phyloP scores from a whole-genome alignment of 495 filamentous ascomycete species.

The Neurospora tetraspora region DNA sequence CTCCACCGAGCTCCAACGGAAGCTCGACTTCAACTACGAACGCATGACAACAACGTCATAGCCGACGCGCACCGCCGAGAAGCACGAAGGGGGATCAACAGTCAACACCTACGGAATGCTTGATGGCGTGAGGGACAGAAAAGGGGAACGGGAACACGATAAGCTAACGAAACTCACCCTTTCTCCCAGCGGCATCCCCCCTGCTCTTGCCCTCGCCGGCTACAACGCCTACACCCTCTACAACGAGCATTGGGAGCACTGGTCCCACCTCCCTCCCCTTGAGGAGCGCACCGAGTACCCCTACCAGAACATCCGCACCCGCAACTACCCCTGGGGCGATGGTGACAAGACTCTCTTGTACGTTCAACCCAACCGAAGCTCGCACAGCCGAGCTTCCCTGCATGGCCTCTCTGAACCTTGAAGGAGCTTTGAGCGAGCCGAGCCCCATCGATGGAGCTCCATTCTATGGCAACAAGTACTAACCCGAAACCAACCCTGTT shows the following conservation, averaged over 20 bases:
- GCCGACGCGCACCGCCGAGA: background rate
- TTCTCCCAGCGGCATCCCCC: slow-evolving; percentile 51
- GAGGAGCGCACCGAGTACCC: slow-evolving; percentile 85
- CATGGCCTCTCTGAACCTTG: background rate
- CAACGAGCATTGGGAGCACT: slow-evolving; percentile 95
- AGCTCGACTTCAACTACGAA: background rate
- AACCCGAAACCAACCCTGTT: slow-evolving; percentile 4
- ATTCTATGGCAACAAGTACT: background rate
- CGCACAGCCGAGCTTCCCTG: background rate
- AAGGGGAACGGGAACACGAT: slow-evolving; percentile 4
- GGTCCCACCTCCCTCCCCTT: slow-evolving; percentile 71
- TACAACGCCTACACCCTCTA: slow-evolving; percentile 82
- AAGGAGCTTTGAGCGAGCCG: background rate
- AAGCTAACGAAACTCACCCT: slow-evolving; percentile 8
- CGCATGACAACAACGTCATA: background rate
- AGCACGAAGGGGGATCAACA: background rate
- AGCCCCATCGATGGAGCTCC: background rate
- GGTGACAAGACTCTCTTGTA: slow-evolving; percentile 66
- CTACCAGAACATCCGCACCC: slow-evolving; percentile 86
- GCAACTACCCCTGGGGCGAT: slow-evolving; percentile 86
- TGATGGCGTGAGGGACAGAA: background rate
- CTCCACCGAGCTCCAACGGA: background rate
- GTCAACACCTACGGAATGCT: background rate
- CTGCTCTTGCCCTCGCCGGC: slow-evolving; percentile 55
- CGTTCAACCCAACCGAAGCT: slow-evolving; percentile 6